Evolutionary conservation across 148 eudicot species (phyloP), one percentile per base, ranked within the genome.

Genomic region (Mesembryanthemum crystallinum): DNA sequence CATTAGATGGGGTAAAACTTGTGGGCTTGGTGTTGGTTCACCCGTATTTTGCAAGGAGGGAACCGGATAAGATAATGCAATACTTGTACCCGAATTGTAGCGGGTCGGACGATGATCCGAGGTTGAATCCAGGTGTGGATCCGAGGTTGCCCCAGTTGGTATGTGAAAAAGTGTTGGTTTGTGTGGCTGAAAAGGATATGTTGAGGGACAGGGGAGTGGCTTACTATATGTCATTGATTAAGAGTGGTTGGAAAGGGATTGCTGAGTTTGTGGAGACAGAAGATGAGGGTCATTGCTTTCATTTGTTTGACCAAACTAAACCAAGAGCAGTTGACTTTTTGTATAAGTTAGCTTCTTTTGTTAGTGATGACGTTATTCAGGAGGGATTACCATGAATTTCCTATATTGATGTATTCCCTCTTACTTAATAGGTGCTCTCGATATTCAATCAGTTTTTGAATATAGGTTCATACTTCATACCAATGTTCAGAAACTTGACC

Each of bases 241-340:
- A 43, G 27, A 76, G 83, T 75, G 82, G 76, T 54, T 86, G 81
- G 83, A 18, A 47, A 14, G 88, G 88, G 1, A 65, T 14, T n/a
- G 77, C 77, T 64, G 78, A 84, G 73, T 20, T 80, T 10, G 20
- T 73, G 21, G 86, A 88, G 73, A 69, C 75, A 1, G 24, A 64
- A 37, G 85, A 80, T 6, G 89, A 82, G 52, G 71, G 62, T 7
- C 91, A 86, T 67, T 78, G 78, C 25, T 87, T 87, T 57, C 86
- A 81, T 67, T 43, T 85, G 72, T 30, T 79, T 37, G 51, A 70
- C 11, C 73, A 64, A 14, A 29, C 43, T 11, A 54, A 72, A 59
- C 70, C 45, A 35, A 69, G 60, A 4, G 37, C 43, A 18, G 42
- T 8, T 3, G 25, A 39, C 37, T 74, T 79, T 43, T 24, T 79